Percentiles rank a stretch among this genome's conserved stretches.
phyloP scores from a whole-genome alignment of 2,329 filamentous ascomycete genomes.

The Aspergillus glaucus region DNA sequence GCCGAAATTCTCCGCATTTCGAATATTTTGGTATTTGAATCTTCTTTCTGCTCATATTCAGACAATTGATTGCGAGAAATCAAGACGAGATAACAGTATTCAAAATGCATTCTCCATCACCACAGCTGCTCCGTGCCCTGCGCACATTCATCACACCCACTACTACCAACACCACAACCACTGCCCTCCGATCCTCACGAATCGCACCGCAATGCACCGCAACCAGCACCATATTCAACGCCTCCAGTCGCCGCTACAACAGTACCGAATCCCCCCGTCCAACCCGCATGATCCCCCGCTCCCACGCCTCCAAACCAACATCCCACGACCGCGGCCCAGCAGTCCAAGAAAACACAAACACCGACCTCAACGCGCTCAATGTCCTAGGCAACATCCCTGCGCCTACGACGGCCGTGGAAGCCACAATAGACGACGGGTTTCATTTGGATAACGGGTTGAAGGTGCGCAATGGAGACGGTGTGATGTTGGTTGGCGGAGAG shows the following conservation, averaged over 20 bases:
- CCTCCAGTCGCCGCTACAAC: conserved; percentile 15
- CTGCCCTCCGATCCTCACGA: conserved; percentile 5
- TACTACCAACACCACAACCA: conserved; percentile 8
- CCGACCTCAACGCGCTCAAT: conserved; percentile 70
- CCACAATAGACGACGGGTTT: conserved; percentile 77
- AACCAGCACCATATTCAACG: neutral
- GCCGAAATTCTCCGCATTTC: neutral
- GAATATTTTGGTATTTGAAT: neutral
- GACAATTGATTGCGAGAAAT: neutral
- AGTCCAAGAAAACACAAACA: conserved; percentile 58
- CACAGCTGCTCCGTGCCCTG: conserved; percentile 37
- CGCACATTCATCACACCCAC: conserved; percentile 26
- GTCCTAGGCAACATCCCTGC: conserved; percentile 68
- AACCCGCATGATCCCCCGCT: conserved; percentile 26
- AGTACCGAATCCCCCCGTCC: conserved; percentile 21
- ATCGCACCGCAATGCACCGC: conserved; percentile 3
- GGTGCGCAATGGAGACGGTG: conserved; percentile 62
- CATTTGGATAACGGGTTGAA: conserved; percentile 73
- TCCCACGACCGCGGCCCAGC: conserved; percentile 54
- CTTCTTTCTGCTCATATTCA: neutral
- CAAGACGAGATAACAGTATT: neutral
- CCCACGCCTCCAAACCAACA: conserved; percentile 31
- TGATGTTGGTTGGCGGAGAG: conserved; percentile 77
- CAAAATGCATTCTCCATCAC: conserved; percentile 35
- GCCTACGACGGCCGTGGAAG: conserved; percentile 77